Percentiles rank a stretch among this genome's conserved stretches.
These are phyloP conservation scores for Fusarium poae DNA, from an alignment of 2,329 filamentous ascomycete genomes.

Conservation along the genomic window DNA sequence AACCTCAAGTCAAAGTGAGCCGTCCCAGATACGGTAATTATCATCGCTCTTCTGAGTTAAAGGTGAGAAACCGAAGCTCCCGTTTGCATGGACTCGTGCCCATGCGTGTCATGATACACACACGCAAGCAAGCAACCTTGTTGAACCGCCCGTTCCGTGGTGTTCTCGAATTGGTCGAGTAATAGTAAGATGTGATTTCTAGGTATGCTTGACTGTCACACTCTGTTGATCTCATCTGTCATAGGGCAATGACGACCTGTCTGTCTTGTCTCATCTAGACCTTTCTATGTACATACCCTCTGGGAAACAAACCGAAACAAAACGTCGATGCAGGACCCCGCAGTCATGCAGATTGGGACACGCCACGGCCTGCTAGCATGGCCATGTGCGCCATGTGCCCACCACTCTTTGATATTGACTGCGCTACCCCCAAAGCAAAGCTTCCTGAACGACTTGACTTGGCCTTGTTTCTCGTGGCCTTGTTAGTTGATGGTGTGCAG, in stretches of 20 bases:
- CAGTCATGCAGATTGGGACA: slow-evolving; percentile 36
- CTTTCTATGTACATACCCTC: slow-evolving; percentile 13
- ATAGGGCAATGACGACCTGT: slow-evolving; percentile 29
- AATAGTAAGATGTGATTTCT: slow-evolving; percentile 1
- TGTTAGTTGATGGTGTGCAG: slow-evolving; percentile 33
- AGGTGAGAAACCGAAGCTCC: slow-evolving; percentile 18
- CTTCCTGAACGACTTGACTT: slow-evolving; percentile 26
- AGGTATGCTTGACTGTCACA: slow-evolving; percentile 23
- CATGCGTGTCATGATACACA: slow-evolving; percentile 36
- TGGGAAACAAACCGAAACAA: slow-evolving; percentile 34
- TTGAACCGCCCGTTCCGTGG: slow-evolving; percentile 21
- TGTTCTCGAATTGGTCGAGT: slow-evolving; percentile 19
- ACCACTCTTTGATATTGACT: slow-evolving; percentile 22
- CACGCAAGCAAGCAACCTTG: slow-evolving; percentile 25
- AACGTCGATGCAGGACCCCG: slow-evolving; percentile 46
- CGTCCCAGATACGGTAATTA: neutral
- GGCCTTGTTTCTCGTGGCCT: slow-evolving; percentile 26
- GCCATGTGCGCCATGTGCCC: slow-evolving; percentile 42
- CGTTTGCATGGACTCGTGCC: slow-evolving; percentile 39
- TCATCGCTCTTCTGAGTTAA: neutral
- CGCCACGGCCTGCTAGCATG: slow-evolving; percentile 21
- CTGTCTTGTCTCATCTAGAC: slow-evolving; percentile 21
- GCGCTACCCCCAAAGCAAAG: slow-evolving; percentile 21
- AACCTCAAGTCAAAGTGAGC: neutral
- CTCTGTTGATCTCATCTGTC: slow-evolving; percentile 35